Conservation (phyloP, 2,329 filamentous ascomycete species). For the Paraconiothyrium brasiliense region DNA sequence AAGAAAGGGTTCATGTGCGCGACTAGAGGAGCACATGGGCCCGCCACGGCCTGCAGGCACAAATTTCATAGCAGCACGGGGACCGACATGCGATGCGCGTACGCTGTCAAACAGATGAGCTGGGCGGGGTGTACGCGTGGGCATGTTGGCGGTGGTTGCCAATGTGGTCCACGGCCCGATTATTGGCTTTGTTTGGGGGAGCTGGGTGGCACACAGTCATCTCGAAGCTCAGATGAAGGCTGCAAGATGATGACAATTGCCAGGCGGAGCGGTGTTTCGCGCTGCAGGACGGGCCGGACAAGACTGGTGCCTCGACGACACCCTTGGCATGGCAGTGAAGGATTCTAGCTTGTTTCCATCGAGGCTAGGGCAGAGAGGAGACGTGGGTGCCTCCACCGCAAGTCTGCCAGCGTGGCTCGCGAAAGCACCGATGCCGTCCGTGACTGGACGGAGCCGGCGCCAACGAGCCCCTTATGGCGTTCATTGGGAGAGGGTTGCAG, state of each 20-base stretch:
- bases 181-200: conserved; percentile 28
- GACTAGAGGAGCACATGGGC: conserved; percentile 25
- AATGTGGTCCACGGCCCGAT: conserved; percentile 38
- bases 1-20: conserved; percentile 31
- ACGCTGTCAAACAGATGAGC: neutral
- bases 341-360: conserved; percentile 21
- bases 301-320: conserved; percentile 16
- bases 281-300: conserved; percentile 25
- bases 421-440: conserved; percentile 17
- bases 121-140: neutral
- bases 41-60: conserved; percentile 25
- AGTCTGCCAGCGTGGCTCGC: conserved; percentile 38
- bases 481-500: conserved; percentile 27
- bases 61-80: conserved; percentile 19
- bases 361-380: conserved; percentile 25
- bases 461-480: conserved; percentile 35
- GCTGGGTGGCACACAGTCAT: conserved; percentile 13
- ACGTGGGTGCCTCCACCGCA: conserved; percentile 6
- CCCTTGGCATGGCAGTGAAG: conserved; percentile 23
- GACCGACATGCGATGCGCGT: conserved; percentile 2
- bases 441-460: conserved; percentile 17
- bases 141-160: conserved; percentile 23
- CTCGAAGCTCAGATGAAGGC: conserved; percentile 17
- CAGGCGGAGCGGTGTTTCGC: conserved; percentile 28
- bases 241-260: conserved; percentile 23